These are phyloP conservation scores for Mariannaea sp. DNA, from an alignment of 2,329 filamentous ascomycete genomes.

Conservation along the genomic window DNA sequence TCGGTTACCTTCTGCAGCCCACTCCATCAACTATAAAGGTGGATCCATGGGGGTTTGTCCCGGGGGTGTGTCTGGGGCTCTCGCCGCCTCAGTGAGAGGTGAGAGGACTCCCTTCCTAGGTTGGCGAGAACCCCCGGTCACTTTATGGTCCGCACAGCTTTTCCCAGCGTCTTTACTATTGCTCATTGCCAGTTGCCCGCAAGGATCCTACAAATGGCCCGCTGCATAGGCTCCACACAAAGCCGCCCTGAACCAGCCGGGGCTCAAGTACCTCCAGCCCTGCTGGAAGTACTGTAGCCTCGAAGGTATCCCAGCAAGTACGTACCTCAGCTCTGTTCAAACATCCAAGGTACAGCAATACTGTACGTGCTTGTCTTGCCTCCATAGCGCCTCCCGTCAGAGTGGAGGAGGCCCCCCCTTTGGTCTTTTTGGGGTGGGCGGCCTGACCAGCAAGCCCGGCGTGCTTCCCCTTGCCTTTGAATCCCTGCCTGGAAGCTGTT, in stretches of 20 bases:
- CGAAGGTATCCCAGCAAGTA: neutral
- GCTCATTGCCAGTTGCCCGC: constrained; percentile 7
- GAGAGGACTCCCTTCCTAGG: neutral
- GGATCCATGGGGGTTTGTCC: constrained; percentile 8
- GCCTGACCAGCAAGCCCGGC: constrained; percentile 22
- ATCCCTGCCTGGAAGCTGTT: constrained; percentile 10
- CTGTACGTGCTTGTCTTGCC: no score
- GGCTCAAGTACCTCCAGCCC: constrained; percentile 28
- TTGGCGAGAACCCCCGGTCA: no score
- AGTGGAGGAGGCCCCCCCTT: constrained; percentile 11
- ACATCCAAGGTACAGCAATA: no score
- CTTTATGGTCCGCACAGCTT: no score
- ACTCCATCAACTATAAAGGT: constrained; percentile 7
- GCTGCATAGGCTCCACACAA: constrained; percentile 18
- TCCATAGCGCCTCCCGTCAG: constrained; percentile 11
- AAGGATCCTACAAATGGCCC: constrained; percentile 17
- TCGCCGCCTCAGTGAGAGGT: neutral
- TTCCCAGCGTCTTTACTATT: neutral
- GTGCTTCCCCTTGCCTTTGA: constrained; percentile 24
- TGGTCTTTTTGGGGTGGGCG: constrained; percentile 9
- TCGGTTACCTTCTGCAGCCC: constrained; percentile 10
- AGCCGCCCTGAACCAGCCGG: constrained; percentile 11
- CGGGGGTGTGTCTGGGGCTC: neutral
- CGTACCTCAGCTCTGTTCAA: constrained; percentile 20
- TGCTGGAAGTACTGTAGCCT: constrained; percentile 27